Evolutionary conservation across 768 basidiomycete species (phyloP).

Genomic region (Cubamyces sp.): DNA sequence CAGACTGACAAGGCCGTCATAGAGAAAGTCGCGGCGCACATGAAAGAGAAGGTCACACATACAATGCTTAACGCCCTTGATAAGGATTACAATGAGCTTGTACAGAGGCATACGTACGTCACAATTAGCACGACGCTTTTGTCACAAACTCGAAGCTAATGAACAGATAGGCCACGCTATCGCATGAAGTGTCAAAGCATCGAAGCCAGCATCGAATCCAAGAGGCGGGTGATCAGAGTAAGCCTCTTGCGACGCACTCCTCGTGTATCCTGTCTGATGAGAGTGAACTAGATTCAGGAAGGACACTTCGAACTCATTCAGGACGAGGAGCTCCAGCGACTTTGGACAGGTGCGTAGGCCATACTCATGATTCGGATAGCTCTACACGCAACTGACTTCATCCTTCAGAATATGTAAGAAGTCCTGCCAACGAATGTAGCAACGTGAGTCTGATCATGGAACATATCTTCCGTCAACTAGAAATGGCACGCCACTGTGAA

Average conservation of each 20-base stretch:
- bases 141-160: too few species aligned
- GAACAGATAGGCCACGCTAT: not conserved
- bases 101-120: slow-evolving; percentile 7
- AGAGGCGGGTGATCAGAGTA: not conserved
- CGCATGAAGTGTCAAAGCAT: slow-evolving; percentile 2
- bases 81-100: not conserved
- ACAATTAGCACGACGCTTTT: not conserved
- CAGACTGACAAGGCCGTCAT: too few species aligned
- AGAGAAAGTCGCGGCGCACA: not conserved
- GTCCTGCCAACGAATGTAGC: too few species aligned
- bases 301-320: slow-evolving; percentile 10
- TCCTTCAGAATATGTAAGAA: too few species aligned
- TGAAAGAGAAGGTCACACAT: slow-evolving; percentile 4
- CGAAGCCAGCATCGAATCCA: not conserved
- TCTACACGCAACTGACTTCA: too few species aligned
- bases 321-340: not conserved
- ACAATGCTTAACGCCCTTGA: slow-evolving; percentile 5
- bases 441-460: slow-evolving; percentile 3
- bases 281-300: not conserved
- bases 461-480: not conserved
- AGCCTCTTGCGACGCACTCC: too few species aligned
- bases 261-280: too few species aligned
- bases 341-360: not conserved
- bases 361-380: too few species aligned
- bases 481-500: slow-evolving; percentile 13